Evolutionary conservation across 352 stramenopile species (phyloP).

Genomic region (Phytophthora chlamydospora): DNA sequence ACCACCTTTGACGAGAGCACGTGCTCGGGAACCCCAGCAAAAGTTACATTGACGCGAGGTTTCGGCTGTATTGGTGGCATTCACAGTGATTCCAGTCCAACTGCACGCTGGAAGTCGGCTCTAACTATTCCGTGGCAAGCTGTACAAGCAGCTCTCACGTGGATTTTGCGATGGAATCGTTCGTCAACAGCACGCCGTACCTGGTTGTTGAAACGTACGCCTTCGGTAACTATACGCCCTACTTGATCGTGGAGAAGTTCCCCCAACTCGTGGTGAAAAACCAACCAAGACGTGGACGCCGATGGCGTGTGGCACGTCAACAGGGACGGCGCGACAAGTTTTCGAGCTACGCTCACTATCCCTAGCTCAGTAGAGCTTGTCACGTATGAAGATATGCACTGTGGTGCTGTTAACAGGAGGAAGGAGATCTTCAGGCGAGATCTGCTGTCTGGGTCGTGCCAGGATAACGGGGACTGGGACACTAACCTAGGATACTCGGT

Average conservation of each 20-base stretch:
- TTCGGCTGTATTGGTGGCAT: conserved; percentile 12
- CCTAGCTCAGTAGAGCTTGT: neutral
- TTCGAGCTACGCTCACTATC: neutral
- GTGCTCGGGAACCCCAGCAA: conserved; percentile 7
- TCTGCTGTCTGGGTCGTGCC: conserved; percentile 6
- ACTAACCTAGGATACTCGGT: neutral
- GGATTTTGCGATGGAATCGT: too few relatives aligned
- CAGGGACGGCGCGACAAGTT: conserved; percentile 7
- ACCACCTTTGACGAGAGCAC: conserved; percentile 2
- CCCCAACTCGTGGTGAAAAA: neutral
- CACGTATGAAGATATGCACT: conserved; percentile 6
- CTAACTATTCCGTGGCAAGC: neutral
- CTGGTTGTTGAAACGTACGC: neutral
- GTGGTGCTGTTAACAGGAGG: neutral
- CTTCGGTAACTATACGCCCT: conserved; percentile 8
- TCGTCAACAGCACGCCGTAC: too few relatives aligned
- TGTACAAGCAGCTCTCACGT: too few relatives aligned
- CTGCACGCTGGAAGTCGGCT: neutral
- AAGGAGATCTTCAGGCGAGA: neutral
- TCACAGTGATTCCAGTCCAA: too few relatives aligned
- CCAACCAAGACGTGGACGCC: neutral
- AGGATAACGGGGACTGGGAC: neutral
- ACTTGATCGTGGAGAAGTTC: conserved; percentile 18
- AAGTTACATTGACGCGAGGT: conserved; percentile 8
- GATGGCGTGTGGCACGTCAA: conserved; percentile 5